Base-by-base conservation (phyloP, 2,329 filamentous ascomycete species). In the Escovopsis sp. region DNA sequence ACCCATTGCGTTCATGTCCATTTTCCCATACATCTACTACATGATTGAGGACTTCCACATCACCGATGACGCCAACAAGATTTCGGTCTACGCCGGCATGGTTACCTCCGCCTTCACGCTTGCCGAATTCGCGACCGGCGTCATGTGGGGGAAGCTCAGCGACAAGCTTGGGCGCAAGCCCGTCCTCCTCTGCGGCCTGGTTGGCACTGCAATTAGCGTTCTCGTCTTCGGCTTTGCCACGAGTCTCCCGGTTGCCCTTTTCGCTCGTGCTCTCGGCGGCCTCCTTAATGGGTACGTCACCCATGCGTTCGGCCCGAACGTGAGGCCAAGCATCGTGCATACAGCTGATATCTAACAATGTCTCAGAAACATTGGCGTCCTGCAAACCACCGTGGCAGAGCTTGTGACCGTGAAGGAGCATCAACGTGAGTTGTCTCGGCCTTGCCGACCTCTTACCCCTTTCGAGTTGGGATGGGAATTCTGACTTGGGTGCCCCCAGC, bases 1-100 rank as follows among this genome's bases (percentile, higher is more conserved):
- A 60, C 91, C 91, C 40, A 96, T 98, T 61, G 91, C 91, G 6
- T 96, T 98, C 71, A 96, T 95, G 86, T 95, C 88, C 41, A 95
- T 96, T 52, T 96, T 98, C 59, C 91, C 91, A 2, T 98, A 96
- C 62, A 87, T 94, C 52, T 96, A 94, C 67, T 89, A 84, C 68
- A 96, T 98, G 91, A 82, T 96, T 52, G 72, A 87, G 54, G 86
- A 87, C 47, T 96, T 96, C 63, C 71, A 84, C 54, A 80, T 94
- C 57, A 84, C 87, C 47, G 70, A 84, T 37, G 78, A 87, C 56
- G 70, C 82, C 48, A 79, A 73, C 53, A 78, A 83, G 57, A 93
- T 95, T 51, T 84, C 88, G 12, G 76, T 95, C 43, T 96, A 94
- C 60, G 87, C 86, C 24, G 89, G 91, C 54, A 84, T 95, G 78